Conservation (phyloP, 1,139 yeast genomes). For the Debaryomyces robertsiae region DNA sequence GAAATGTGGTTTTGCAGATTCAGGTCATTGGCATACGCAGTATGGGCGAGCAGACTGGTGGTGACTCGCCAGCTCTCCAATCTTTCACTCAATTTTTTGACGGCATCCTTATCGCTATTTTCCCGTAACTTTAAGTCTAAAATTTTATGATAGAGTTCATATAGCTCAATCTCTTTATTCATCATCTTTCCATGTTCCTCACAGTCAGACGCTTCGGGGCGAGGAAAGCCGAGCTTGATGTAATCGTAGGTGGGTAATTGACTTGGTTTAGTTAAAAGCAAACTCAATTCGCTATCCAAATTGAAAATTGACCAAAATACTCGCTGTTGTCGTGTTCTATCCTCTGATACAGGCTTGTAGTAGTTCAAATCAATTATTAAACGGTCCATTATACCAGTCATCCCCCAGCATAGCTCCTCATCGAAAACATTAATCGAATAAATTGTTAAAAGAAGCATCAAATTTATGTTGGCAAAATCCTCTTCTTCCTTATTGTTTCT, state of each 20-base stretch:
- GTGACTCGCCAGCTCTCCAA: constrained; percentile 43
- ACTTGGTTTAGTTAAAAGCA: constrained; percentile 36
- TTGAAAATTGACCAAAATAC: constrained; percentile 45
- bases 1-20: constrained; percentile 37
- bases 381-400: constrained; percentile 38
- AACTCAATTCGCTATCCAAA: constrained; percentile 42
- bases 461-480: constrained; percentile 25
- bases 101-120: constrained; percentile 10
- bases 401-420: constrained; percentile 35
- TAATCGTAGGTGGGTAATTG: constrained; percentile 33
- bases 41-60: constrained; percentile 32
- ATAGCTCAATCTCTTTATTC: constrained; percentile 24
- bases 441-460: constrained; percentile 35
- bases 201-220: constrained; percentile 14
- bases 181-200: constrained; percentile 26
- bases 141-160: constrained; percentile 23
- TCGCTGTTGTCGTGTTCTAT: constrained; percentile 21
- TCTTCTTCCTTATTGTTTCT: constrained; percentile 20
- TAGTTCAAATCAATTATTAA: constrained; percentile 29
- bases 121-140: constrained; percentile 21
- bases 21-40: constrained; percentile 25
- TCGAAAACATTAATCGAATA: constrained; percentile 34
- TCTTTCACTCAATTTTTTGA: constrained; percentile 25
- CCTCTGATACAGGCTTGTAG: constrained; percentile 17
- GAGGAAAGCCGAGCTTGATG: constrained; percentile 19